Evolutionary conservation across 352 stramenopile genomes (phyloP).

Genomic region (Globisporangium heterothallicum): DNA sequence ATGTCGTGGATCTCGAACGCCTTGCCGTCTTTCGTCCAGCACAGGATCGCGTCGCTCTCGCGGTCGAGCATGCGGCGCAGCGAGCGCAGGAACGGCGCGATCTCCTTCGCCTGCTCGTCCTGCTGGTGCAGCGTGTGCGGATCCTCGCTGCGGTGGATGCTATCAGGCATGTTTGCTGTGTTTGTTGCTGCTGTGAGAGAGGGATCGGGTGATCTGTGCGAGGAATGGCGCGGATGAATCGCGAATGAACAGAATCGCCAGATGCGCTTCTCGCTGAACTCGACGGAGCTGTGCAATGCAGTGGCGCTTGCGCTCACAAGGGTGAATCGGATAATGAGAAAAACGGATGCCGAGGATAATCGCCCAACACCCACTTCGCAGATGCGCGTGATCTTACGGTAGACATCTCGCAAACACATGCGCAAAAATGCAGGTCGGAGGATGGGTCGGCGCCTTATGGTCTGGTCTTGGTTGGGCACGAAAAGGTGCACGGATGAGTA

Average conservation of each 20-base stretch:
- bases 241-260: too few relatives aligned
- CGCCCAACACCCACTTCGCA: background rate
- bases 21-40: conserved; percentile 49
- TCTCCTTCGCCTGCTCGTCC: conserved; percentile 32
- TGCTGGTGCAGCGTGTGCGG: conserved; percentile 1
- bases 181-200: background rate
- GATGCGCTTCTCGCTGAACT: too few relatives aligned
- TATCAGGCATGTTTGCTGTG: background rate
- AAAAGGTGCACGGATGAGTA: conserved; percentile 4
- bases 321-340: conserved; percentile 1
- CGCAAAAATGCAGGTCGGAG: background rate
- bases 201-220: background rate
- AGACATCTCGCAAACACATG: background rate
- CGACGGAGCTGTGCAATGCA: too few relatives aligned
- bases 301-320: background rate
- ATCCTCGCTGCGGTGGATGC: background rate
- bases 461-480: too few relatives aligned
- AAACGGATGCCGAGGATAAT: conserved; percentile 5
- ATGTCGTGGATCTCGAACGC: conserved; percentile 75
- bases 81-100: conserved; percentile 56
- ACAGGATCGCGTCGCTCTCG: conserved; percentile 43
- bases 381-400: background rate
- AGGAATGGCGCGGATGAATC: too few relatives aligned
- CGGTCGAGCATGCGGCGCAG: conserved; percentile 53
- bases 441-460: background rate